Evolutionary conservation across 2,329 filamentous ascomycete genomes (phyloP), one percentile per base, ranked within the genome.

Genomic region (Botryotinia narcissicola): DNA sequence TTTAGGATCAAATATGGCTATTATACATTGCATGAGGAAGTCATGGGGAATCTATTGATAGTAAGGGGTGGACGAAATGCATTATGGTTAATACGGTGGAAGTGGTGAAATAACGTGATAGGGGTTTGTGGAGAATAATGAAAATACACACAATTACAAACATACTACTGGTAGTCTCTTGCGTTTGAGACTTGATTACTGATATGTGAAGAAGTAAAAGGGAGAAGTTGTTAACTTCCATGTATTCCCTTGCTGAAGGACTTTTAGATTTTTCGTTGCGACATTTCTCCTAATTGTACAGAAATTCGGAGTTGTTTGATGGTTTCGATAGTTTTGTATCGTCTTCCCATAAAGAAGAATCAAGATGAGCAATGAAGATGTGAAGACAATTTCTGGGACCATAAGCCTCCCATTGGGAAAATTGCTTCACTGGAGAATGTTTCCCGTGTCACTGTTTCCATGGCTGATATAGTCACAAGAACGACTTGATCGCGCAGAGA

Each of bases 61-160:
- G 35, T 54, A 44, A 32, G 48, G 22, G 32, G 29, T 25, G 48
- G 12, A 25, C 16, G 29, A 42, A 42, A 69, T 42, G 35, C 29
- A 57, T 69, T 12, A 42, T 42, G 40, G 35, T 69, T 69, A 69
- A 69, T 59, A 57, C 7, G 48, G 37, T 29, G 48, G 48, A 59
- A 69, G 48, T 69, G 51, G 48, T n/a, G 42, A 40, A 68, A 18
- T 32, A 57, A 57, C 16, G 66, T 57, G 18, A 42, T 68, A n/a
- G 16, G 35, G n/a, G 35, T 18, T 32, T 57, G 22, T 32, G 35
- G 66, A 44, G 12, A 25, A 44, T 25, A 29, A 57, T 42, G n/a
- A 44, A 42, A 44, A 57, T 69, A 42, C n/a, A 57, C 18, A 18
- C 9, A 57, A 42, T 37, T 42, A 57, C 37, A 69, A 29, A 32